Conservation (phyloP, 441 rosid genomes). For the Croton setiger region DNA sequence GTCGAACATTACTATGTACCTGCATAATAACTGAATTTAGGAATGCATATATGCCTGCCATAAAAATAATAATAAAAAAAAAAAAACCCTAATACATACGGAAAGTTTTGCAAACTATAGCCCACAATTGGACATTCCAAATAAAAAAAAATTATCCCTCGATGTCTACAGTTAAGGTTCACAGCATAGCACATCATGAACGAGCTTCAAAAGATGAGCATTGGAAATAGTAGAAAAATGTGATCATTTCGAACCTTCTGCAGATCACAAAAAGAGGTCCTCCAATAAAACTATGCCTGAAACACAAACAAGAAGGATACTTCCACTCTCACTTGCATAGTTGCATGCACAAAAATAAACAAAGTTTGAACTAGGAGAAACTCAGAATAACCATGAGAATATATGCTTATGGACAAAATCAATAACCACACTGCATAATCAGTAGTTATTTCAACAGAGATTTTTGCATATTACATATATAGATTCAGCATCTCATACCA, state of each 20-base stretch:
- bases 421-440: not conserved
- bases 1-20: conserved; percentile 80
- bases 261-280: too few relatives aligned
- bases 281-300: too few relatives aligned
- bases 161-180: too few relatives aligned
- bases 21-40: conserved; percentile 26
- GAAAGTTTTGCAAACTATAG: too few relatives aligned
- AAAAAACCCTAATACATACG: too few relatives aligned
- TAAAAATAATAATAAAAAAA: too few relatives aligned
- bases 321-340: not conserved
- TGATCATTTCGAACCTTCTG: too few relatives aligned
- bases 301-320: not conserved
- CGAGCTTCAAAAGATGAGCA: too few relatives aligned
- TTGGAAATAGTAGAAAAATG: too few relatives aligned
- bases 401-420: not conserved
- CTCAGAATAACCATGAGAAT: not conserved
- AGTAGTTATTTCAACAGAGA: not conserved
- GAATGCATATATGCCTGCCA: not conserved
- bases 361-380: not conserved
- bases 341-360: not conserved
- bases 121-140: too few relatives aligned
- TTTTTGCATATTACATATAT: not conserved
- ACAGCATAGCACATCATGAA: too few relatives aligned
- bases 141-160: too few relatives aligned
- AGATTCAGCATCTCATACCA: not conserved